Conservation (phyloP, 2,329 filamentous ascomycete genomes). For the Elsinoe ampelina region DNA sequence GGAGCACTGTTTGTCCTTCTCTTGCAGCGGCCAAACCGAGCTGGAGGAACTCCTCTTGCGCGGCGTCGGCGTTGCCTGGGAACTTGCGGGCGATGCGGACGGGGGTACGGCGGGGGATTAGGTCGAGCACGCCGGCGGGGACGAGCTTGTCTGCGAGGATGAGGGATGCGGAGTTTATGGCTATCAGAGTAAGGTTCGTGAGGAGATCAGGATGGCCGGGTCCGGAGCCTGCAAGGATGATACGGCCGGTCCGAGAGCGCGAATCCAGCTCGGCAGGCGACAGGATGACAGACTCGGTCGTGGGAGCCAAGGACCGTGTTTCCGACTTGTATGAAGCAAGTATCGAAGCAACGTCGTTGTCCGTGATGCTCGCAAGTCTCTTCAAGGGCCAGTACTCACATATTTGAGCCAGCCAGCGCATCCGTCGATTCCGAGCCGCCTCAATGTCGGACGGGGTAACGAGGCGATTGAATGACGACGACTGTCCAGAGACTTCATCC, state of each 20-base stretch:
- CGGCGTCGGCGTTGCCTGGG: slow-evolving; percentile 88
- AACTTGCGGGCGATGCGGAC: slow-evolving; percentile 95
- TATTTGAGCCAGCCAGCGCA: slow-evolving; percentile 89
- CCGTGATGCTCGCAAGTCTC: slow-evolving; percentile 67
- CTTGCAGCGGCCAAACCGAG: slow-evolving; percentile 62
- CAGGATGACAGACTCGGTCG: slow-evolving; percentile 22
- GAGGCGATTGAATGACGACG: slow-evolving; percentile 73
- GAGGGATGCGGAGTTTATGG: slow-evolving; percentile 65
- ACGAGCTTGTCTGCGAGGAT: slow-evolving; percentile 80
- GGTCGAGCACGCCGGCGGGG: slow-evolving; percentile 71
- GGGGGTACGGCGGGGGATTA: slow-evolving; percentile 80
- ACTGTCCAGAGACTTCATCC: slow-evolving; percentile 62
- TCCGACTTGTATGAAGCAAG: slow-evolving; percentile 59
- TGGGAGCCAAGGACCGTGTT: slow-evolving; percentile 21
- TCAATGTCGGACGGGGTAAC: slow-evolving; percentile 65
- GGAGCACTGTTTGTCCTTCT: slow-evolving; percentile 68
- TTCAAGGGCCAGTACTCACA: slow-evolving; percentile 97
- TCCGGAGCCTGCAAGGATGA: slow-evolving; percentile 84
- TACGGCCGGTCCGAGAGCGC: slow-evolving; percentile 48
- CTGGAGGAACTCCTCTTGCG: slow-evolving; percentile 79
- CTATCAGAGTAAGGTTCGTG: slow-evolving; percentile 70
- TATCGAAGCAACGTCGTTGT: slow-evolving; percentile 67
- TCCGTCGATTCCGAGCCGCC: slow-evolving; percentile 66
- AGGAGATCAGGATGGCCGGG: slow-evolving; percentile 88
- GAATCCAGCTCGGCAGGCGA: slow-evolving; percentile 24